Conservation (phyloP, 768 basidiomycete species). For the Hypholoma sublateritium region DNA sequence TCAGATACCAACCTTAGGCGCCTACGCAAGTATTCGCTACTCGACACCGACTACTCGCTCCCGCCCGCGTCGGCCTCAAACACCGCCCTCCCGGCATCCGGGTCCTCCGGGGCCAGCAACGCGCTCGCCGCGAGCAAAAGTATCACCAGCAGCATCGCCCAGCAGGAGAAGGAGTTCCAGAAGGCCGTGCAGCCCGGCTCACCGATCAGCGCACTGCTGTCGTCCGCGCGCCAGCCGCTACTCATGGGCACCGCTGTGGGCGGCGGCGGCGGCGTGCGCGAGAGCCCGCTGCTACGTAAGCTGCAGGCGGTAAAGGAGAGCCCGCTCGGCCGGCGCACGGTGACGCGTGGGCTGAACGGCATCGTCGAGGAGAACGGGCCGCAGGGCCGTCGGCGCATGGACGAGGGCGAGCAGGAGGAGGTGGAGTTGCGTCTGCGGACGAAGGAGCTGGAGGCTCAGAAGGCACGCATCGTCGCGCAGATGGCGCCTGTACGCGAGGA, state of each 20-base stretch:
- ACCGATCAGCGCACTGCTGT: conserved; percentile 89
- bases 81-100: neutral
- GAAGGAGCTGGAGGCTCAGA: conserved; percentile 87
- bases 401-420: conserved; percentile 32
- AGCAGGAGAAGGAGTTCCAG: conserved; percentile 96
- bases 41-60: conserved; percentile 61
- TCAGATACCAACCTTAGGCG: conserved; percentile 71
- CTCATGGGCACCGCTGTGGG: conserved; percentile 52
- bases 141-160: conserved; percentile 62
- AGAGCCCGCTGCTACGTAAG: conserved; percentile 42
- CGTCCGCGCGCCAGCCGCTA: conserved; percentile 85
- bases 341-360: conserved; percentile 41
- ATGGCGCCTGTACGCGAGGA: conserved; percentile 72
- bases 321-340: conserved; percentile 47
- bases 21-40: conserved; percentile 57
- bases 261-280: conserved; percentile 20
- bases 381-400: conserved; percentile 1
- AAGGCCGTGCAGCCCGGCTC: conserved; percentile 93
- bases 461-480: conserved; percentile 91
- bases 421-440: conserved; percentile 40
- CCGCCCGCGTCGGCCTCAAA: neutral
- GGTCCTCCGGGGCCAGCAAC: neutral
- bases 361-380: conserved; percentile 34
- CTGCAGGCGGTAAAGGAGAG: conserved; percentile 59
- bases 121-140: conserved; percentile 31